phyloP scores from a whole-genome alignment of 495 filamentous ascomycete genomes.

The Astrothelium macrocarpum region DNA sequence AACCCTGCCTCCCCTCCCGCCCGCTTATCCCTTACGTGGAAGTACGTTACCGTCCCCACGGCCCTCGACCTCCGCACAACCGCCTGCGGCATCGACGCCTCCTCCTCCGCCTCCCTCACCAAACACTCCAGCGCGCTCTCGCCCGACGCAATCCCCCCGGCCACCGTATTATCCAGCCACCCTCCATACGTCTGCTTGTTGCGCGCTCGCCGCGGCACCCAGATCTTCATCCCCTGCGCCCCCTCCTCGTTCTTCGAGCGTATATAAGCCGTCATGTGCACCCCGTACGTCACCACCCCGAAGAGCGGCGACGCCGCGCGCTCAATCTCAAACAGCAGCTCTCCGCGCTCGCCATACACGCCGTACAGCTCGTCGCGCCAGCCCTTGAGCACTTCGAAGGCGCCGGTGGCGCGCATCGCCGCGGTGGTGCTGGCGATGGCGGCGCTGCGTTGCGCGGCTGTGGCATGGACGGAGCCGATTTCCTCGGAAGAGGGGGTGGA shows the following conservation, averaged over 20 bases:
- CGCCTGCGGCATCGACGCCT: conserved; percentile 69
- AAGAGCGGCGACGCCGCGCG: conserved; percentile 70
- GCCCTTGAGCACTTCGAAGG: conserved; percentile 63
- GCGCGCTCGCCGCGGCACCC: conserved; percentile 67
- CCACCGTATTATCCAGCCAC: conserved; percentile 91
- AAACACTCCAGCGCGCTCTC: conserved; percentile 70
- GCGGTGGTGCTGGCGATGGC: conserved; percentile 49
- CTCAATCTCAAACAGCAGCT: conserved; percentile 69
- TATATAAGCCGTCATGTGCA: conserved; percentile 77
- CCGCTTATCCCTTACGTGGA: conserved; percentile 64
- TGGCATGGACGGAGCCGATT: conserved; percentile 16
- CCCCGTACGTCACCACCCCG: conserved; percentile 78
- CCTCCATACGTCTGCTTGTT: conserved; percentile 76
- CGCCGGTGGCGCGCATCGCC: conserved; percentile 52
- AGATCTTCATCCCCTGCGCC: conserved; percentile 57
- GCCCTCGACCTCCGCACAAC: conserved; percentile 52
- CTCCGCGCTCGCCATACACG: conserved; percentile 55
- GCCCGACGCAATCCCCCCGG: conserved; percentile 73
- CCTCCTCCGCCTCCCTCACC: conserved; percentile 78
- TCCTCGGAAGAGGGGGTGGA: background rate
- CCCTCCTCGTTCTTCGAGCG: conserved; percentile 26
- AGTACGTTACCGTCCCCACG: conserved; percentile 71
- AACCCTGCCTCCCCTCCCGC: conserved; percentile 82
- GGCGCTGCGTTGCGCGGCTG: conserved; percentile 40
- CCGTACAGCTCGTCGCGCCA: conserved; percentile 89